Percentiles rank a stretch among this genome's conserved stretches.
These are phyloP conservation scores for Aspergillus unguis DNA, from an alignment of 2,329 filamentous ascomycete species.

Conservation along the genomic window DNA sequence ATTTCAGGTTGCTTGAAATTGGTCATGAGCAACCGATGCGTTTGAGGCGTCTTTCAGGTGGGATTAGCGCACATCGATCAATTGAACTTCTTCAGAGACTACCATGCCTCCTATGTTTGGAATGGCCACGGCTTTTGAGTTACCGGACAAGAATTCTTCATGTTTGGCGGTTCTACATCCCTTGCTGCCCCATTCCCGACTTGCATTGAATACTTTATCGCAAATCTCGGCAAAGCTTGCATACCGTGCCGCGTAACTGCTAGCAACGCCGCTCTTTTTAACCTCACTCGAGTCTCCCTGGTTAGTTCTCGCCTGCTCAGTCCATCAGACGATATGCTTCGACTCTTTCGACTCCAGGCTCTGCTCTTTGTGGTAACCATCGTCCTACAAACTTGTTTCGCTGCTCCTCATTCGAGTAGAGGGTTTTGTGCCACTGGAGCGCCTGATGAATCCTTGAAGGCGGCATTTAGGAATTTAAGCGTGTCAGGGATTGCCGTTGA, in stretches of 20 bases:
- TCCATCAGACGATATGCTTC: conserved; percentile 22
- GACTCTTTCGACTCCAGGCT: conserved; percentile 18
- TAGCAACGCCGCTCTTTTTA: conserved; percentile 10
- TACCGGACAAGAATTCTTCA: background rate
- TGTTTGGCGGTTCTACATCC: conserved; percentile 5
- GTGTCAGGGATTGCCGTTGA: conserved; percentile 12
- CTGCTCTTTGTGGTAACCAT: conserved; percentile 19
- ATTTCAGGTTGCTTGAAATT: background rate
- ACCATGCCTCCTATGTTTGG: background rate
- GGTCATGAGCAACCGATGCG: conserved; percentile 11
- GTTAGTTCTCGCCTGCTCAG: conserved; percentile 1
- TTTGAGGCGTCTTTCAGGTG: conserved; percentile 11
- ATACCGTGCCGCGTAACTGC: conserved; percentile 15
- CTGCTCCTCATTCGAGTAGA: conserved; percentile 16
- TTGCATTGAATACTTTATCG: conserved; percentile 6
- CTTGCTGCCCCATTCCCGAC: conserved; percentile 15
- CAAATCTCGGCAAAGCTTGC: background rate
- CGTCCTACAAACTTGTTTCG: conserved; percentile 19
- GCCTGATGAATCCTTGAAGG: conserved; percentile 26
- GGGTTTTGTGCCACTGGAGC: conserved; percentile 32
- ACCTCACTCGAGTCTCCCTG: background rate
- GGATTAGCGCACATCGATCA: conserved; percentile 5
- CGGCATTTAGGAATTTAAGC: conserved; percentile 25
- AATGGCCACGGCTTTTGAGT: background rate
- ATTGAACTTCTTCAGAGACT: background rate